Base-by-base conservation (phyloP, 176 grass and related monocot species). In the Cenchrus americanus region DNA sequence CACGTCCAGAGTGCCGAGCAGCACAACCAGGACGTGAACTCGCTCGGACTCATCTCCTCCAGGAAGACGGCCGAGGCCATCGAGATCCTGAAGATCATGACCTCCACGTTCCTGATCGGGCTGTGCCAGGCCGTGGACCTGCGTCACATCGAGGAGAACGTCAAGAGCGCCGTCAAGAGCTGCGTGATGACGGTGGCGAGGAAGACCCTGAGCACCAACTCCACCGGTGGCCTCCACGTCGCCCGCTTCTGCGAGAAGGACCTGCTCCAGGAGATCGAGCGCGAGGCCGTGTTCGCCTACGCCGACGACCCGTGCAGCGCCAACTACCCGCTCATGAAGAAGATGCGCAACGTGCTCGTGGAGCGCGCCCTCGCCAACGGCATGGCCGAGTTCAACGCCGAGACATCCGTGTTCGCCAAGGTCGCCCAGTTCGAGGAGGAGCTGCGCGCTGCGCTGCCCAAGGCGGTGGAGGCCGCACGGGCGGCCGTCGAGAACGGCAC, bases 11-110 rank as follows among this genome's bases (percentile, higher is more conserved):
- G 94, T 15, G 91, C 94, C 2, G 94, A 96, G 81, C 90, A 93
- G 8, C 94, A 96, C 81, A 96, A 92, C 80, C 93, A 95, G 73
- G 90, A 95, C 13, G 93, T 95, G 8, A 95, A 95, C 80, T 95
- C 93, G 0, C 83, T 95, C 0, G 93, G 93, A 0, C 75, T 95
- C 34, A 91, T 95, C 88, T 95, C 93, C 1, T 75, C 93, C 15
- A 65, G 90, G 83, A 95, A 93, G 86, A 95, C 93, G 0, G 83
- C 80, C 0, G 94, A 95, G 79, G 93, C 93, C 43, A 51, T 95
- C 5, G 93, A 92, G 15, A 95, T 95, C 12, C 64, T 95, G n/a
- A 95, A 95, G 73, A 53, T 95, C 73, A 95, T 95, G 93, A 86
- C 70, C 2, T 90, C 88, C 1, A 93, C 91, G 0, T 93, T 90